Evolutionary conservation across 208 protist species (phyloP), one percentile per base, ranked within the genome.

Genomic region (Crithidia fasciculata): DNA sequence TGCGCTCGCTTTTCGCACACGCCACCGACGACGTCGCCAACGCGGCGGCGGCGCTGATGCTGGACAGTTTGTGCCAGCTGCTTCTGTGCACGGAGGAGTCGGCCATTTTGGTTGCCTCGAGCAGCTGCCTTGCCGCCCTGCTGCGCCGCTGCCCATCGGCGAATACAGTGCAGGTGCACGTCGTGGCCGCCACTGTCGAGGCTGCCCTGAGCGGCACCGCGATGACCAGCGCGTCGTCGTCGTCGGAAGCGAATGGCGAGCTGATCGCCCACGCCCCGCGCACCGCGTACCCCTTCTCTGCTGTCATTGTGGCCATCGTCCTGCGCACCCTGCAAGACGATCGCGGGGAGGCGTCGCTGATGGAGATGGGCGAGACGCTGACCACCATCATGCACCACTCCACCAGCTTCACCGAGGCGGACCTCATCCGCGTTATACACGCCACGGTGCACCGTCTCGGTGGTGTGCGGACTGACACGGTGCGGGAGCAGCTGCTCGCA

Each of bases 11-110:
- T 2, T 80, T 86, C 43, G 54, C 28, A 9, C 56, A 74, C 55
- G 69, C 73, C 12, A 47, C 72, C 2, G 64, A 80, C 28, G 72
- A 74, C 18, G 58, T 78, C 37, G 72, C 76, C 6, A 76, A 65
- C 59, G 57, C 19, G 2, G 76, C 80, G 13, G 77, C 80, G 9
- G 10, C 73, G 12, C 16, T 65, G 44, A 54, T 88, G 28, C 58
- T 92, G 56, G 66, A 65, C 55, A 65, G 63, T 45, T 64, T 90
- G 15, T 90, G 85, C 69, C 58, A 66, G 50, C 61, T 89, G 19
- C 80, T 93, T 2, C 79, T 91, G 37, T 79, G 53, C 19, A 80
- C 85, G 5, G 83, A 88, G 15, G 87, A 92, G 69, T 88, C 82
- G 10, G 76, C 83, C 37, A 82, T 91, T 37, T 54, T 91, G 19